Conservation (phyloP, 2,329 filamentous ascomycete species). For the Epichloe uncinata region DNA sequence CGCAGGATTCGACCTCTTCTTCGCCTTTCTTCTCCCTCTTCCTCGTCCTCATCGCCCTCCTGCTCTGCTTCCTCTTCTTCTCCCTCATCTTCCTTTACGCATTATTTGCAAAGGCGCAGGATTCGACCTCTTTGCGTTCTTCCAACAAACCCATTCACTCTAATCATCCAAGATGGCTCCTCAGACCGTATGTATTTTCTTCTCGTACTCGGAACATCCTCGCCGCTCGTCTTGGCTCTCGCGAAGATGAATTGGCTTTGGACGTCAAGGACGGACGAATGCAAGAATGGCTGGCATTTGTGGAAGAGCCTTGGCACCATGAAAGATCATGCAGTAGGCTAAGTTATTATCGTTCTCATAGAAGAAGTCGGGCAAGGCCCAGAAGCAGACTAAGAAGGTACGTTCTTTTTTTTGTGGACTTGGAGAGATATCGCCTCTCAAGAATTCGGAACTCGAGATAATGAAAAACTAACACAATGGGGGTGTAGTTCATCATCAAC, state of each 20-base stretch:
- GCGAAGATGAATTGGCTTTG: neutral
- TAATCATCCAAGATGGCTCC: slow-evolving; percentile 60
- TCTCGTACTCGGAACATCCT: neutral
- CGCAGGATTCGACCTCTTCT: slow-evolving; percentile 79
- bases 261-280: neutral
- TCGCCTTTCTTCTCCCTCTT: too few relatives aligned
- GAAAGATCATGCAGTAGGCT: slow-evolving; percentile 76
- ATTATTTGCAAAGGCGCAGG: slow-evolving; percentile 49
- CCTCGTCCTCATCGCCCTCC: too few relatives aligned
- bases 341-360: slow-evolving; percentile 44
- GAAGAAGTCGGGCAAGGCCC: slow-evolving; percentile 55
- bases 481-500: slow-evolving; percentile 87
- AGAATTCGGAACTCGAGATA: neutral
- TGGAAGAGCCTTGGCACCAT: neutral
- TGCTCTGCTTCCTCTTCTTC: too few relatives aligned
- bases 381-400: slow-evolving; percentile 84
- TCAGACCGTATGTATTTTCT: slow-evolving; percentile 66
- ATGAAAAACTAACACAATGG: neutral
- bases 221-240: neutral
- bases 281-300: neutral
- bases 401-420: neutral
- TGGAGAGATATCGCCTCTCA: too few relatives aligned
- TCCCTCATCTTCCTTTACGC: too few relatives aligned
- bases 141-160: slow-evolving; percentile 13
- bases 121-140: slow-evolving; percentile 58